Conservation (phyloP, 2,329 filamentous ascomycete genomes). For the Penicillium brasilianum region DNA sequence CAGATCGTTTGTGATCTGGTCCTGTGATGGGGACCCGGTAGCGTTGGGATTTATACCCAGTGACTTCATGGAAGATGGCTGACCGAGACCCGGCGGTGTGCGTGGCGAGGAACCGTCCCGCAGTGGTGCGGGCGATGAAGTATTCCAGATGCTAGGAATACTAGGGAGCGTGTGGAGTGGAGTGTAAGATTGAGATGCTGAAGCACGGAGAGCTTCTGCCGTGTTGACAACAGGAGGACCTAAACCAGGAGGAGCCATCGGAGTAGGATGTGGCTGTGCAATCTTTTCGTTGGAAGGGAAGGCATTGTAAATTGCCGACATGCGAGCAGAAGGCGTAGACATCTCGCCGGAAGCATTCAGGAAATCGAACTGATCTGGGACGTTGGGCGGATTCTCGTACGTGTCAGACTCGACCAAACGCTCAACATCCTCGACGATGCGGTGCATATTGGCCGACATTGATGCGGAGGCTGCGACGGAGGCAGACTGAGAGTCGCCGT, state of each 20-base stretch:
- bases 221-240: slow-evolving; percentile 30
- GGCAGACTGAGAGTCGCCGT: slow-evolving; percentile 54
- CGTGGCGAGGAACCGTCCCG: slow-evolving; percentile 48
- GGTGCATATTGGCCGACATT: slow-evolving; percentile 49
- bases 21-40: slow-evolving; percentile 31
- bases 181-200: slow-evolving; percentile 40
- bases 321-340: slow-evolving; percentile 32
- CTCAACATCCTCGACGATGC: slow-evolving; percentile 47
- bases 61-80: slow-evolving; percentile 21
- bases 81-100: slow-evolving; percentile 44
- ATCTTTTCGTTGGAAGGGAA: slow-evolving; percentile 32
- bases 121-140: slow-evolving; percentile 50
- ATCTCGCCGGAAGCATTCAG: slow-evolving; percentile 28
- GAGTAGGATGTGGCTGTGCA: slow-evolving; percentile 31
- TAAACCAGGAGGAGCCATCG: slow-evolving; percentile 43
- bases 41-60: slow-evolving; percentile 22
- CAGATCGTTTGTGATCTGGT: slow-evolving; percentile 35
- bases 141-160: slow-evolving; percentile 52
- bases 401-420: slow-evolving; percentile 48
- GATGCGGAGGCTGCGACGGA: slow-evolving; percentile 52
- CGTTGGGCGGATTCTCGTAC: slow-evolving; percentile 40
- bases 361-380: slow-evolving; percentile 37
- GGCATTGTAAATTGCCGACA: slow-evolving; percentile 26
- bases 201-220: slow-evolving; percentile 26
- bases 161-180: slow-evolving; percentile 39